Conservation (phyloP, 805 yeast species). For the Tetrapisispora nanseiensis region DNA sequence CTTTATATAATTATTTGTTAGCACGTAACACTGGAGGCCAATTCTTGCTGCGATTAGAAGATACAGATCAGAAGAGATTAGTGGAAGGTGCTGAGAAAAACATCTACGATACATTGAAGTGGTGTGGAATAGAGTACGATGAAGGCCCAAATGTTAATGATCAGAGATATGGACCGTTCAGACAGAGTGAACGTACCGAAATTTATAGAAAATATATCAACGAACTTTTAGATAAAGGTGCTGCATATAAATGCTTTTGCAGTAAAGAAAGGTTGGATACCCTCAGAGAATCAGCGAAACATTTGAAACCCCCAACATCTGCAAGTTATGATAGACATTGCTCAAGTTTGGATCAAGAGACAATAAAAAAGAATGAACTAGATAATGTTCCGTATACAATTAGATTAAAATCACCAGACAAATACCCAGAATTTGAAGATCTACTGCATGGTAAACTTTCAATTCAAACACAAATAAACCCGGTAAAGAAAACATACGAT, state of each 20-base stretch:
- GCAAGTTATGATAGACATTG: conserved; percentile 89
- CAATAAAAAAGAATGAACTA: conserved; percentile 30
- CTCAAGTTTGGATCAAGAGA: conserved; percentile 34
- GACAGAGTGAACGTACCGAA: conserved; percentile 69
- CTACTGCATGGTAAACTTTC: conserved; percentile 67
- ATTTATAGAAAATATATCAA: conserved; percentile 58
- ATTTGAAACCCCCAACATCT: conserved; percentile 76
- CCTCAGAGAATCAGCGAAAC: conserved; percentile 63
- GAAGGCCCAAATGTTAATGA: conserved; percentile 81
- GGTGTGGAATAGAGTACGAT: conserved; percentile 71
- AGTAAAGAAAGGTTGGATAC: conserved; percentile 63
- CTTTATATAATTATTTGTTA: conserved; percentile 74
- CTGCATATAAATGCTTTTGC: conserved; percentile 84
- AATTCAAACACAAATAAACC: conserved; percentile 71
- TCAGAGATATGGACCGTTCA: conserved; percentile 76
- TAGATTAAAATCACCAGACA: conserved; percentile 67
- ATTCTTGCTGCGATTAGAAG: conserved; percentile 78
- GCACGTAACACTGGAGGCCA: conserved; percentile 75
- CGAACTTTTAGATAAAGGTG: conserved; percentile 47
- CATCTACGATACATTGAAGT: conserved; percentile 60
- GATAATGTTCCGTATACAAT: conserved; percentile 41
- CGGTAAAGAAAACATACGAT: conserved; percentile 65
- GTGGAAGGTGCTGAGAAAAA: conserved; percentile 76
- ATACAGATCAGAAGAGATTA: conserved; percentile 77
- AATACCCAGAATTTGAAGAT: conserved; percentile 60